A percentile compares a stretch with the other conserved stretches of the same genome.
phyloP scores from a whole-genome alignment of 495 filamentous ascomycete genomes.

The Podospora pseudopauciseta region DNA sequence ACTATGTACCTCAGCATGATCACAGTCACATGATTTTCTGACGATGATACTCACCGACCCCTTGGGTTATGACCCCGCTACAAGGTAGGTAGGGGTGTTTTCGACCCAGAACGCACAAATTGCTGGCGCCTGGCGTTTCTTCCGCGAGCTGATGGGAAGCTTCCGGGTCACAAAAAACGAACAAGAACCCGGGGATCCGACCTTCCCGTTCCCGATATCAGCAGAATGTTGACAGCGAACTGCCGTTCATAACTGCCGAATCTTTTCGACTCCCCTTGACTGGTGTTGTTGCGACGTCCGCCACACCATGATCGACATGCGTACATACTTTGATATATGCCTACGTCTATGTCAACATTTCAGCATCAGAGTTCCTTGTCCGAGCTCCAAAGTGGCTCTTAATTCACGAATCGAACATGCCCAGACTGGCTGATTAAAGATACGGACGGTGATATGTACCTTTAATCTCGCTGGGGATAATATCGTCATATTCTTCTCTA shows the following conservation, averaged over 20 bases:
- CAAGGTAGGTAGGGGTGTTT: background rate
- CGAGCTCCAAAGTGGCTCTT: background rate
- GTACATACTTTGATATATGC: background rate
- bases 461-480: background rate
- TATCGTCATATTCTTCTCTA: background rate
- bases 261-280: background rate
- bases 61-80: background rate
- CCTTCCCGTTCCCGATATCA: slow-evolving; percentile 12
- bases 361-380: background rate
- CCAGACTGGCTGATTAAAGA: too few relatives aligned
- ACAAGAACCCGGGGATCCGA: slow-evolving; percentile 17
- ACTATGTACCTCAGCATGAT: slow-evolving; percentile 7
- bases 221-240: background rate
- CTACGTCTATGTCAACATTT: background rate
- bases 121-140: background rate
- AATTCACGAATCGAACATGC: background rate
- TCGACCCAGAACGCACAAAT: background rate
- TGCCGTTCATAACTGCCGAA: slow-evolving; percentile 13
- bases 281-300: background rate
- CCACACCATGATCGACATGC: slow-evolving; percentile 8
- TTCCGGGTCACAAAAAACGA: background rate
- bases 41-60: slow-evolving; percentile 18
- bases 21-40: slow-evolving; percentile 10
- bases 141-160: background rate
- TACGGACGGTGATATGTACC: too few relatives aligned